Percentiles rank a stretch among this genome's conserved stretches.
Evolutionary conservation across 306 rosid species (phyloP).

Genomic region (Potentilla sterilis): DNA sequence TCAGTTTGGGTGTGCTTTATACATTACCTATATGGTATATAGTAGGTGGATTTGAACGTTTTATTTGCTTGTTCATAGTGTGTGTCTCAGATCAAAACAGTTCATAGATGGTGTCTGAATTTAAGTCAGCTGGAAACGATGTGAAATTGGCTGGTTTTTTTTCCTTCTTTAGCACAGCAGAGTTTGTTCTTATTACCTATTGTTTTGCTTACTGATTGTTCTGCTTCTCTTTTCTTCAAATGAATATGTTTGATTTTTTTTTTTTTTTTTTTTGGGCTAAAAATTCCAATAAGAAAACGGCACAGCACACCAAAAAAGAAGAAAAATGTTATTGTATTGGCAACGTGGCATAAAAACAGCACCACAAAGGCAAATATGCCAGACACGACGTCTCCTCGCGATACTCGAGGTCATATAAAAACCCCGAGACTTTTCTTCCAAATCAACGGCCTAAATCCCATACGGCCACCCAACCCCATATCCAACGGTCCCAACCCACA

Average conservation of each 20-base stretch:
- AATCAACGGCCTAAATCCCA: slow-evolving; percentile 41
- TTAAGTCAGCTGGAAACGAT: neutral
- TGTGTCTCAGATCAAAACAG: neutral
- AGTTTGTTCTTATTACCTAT: too few species aligned
- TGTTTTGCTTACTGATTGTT: too few species aligned
- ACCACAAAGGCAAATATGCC: slow-evolving; percentile 30
- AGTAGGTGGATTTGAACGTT: neutral
- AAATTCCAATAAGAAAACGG: neutral
- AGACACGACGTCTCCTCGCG: slow-evolving; percentile 14
- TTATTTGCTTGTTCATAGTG: neutral
- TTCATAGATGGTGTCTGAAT: neutral
- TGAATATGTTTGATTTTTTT: too few species aligned
- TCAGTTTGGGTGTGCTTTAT: neutral
- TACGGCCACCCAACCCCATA: slow-evolving; percentile 4
- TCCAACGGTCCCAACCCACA: slow-evolving; percentile 37
- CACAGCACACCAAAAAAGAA: neutral
- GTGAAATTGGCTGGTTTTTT: neutral
- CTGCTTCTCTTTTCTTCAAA: too few species aligned
- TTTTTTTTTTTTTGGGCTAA: too few species aligned
- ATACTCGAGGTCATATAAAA: slow-evolving; percentile 31
- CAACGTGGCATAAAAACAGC: slow-evolving; percentile 6
- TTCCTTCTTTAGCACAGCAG: neutral
- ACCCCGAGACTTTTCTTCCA: neutral
- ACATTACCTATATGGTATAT: neutral
- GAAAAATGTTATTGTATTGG: neutral